phyloP scores from a whole-genome alignment of 768 basidiomycete species.

The Hortiboletus flavorubellus region DNA sequence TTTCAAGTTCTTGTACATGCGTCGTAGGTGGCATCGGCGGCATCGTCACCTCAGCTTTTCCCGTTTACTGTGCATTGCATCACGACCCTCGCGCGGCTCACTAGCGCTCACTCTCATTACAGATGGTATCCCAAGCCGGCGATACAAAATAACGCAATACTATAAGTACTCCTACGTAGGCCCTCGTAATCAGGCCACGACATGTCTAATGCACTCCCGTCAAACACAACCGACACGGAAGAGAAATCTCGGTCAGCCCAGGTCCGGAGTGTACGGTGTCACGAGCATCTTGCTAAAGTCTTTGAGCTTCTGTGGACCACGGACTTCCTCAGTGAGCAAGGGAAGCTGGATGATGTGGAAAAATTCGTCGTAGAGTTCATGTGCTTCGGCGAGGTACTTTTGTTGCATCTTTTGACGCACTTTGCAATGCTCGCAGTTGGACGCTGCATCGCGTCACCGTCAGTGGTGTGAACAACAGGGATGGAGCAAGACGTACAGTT shows the following conservation, averaged over 20 bases:
- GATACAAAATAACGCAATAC: conserved; percentile 7
- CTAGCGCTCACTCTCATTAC: neutral
- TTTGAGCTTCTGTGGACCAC: conserved; percentile 90
- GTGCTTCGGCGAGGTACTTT: conserved; percentile 94
- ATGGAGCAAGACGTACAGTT: conserved; percentile 52
- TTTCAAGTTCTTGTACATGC: no score
- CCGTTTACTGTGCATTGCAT: neutral
- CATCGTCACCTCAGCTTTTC: no score
- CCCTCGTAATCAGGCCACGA: neutral
- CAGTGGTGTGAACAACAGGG: neutral
- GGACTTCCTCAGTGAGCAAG: conserved; percentile 92
- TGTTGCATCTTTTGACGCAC: conserved; percentile 98
- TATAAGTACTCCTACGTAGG: neutral
- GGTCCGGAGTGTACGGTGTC: conserved; percentile 62
- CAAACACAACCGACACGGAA: neutral
- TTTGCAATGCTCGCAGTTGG: conserved; percentile 92
- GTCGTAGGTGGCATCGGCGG: no score
- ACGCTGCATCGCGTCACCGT: conserved; percentile 44
- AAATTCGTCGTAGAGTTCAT: conserved; percentile 96
- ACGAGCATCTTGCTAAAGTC: conserved; percentile 93
- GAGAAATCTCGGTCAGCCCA: conserved; percentile 17
- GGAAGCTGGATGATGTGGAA: conserved; percentile 97
- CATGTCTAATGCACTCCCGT: neutral
- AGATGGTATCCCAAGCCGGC: conserved; percentile 12
- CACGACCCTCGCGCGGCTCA: neutral